phyloP scores from a whole-genome alignment of 805 yeast genomes.

The Ogataea haglerorum region DNA sequence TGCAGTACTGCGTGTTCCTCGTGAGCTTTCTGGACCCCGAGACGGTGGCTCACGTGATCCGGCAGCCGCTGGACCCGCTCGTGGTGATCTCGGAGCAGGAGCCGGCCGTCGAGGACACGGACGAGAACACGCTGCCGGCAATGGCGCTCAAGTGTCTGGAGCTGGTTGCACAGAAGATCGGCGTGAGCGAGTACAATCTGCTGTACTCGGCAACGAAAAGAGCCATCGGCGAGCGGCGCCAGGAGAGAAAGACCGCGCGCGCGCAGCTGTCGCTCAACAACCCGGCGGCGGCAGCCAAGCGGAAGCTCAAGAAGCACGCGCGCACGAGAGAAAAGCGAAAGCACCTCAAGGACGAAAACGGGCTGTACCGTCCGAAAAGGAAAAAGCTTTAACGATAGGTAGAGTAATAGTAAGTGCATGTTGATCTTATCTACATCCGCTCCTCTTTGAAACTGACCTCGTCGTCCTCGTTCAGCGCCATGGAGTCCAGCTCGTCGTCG shows the following conservation, averaged over 20 bases:
- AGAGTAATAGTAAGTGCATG: too few species aligned
- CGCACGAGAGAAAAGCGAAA: conserved; percentile 75
- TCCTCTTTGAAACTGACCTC: conserved; percentile 12
- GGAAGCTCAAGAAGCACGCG: conserved; percentile 73
- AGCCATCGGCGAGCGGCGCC: conserved; percentile 56
- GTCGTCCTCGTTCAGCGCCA: conserved; percentile 10
- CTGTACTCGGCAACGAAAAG: conserved; percentile 63
- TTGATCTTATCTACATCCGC: too few species aligned
- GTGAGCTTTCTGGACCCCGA: conserved; percentile 46
- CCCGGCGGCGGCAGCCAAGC: conserved; percentile 79
- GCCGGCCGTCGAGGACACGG: conserved; percentile 34
- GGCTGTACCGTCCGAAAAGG: conserved; percentile 65
- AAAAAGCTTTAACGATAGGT: conserved; percentile 33
- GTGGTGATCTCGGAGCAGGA: conserved; percentile 35
- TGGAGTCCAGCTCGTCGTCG: conserved; percentile 10
- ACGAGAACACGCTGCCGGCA: conserved; percentile 24
- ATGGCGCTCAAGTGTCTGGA: conserved; percentile 64
- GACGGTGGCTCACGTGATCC: conserved; percentile 41
- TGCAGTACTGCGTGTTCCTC: conserved; percentile 66
- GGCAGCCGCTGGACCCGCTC: conserved; percentile 29
- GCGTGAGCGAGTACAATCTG: conserved; percentile 63
- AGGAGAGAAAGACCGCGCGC: conserved; percentile 71
- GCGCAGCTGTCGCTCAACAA: conserved; percentile 72
- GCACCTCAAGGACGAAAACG: conserved; percentile 70
- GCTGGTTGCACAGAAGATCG: conserved; percentile 63